Evolutionary conservation across 1,284 basidiomycete genomes (phyloP).

Genomic region (Pterulicium gracile): DNA sequence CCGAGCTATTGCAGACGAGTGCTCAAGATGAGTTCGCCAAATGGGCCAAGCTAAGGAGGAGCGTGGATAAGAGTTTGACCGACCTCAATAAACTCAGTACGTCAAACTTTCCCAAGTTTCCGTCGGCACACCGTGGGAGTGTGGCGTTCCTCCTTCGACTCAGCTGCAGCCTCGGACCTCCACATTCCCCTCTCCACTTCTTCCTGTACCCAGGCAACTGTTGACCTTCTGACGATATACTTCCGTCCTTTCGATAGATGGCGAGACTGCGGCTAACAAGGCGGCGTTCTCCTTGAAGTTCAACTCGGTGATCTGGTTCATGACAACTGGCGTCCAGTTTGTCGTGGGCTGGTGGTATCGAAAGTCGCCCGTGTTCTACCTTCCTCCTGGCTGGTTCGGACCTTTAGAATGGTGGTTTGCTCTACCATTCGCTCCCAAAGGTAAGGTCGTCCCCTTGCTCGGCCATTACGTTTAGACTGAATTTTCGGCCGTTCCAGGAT

Average conservation of each 20-base stretch:
- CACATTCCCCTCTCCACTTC: no score
- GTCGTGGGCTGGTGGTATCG: slow-evolving; percentile 84
- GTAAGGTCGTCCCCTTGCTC: slow-evolving; percentile 21
- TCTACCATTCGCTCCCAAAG: slow-evolving; percentile 73
- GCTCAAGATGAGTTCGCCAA: slow-evolving; percentile 98
- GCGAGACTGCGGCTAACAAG: slow-evolving; percentile 53
- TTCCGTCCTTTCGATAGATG: slow-evolving; percentile 38
- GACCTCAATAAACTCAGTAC: slow-evolving; percentile 91
- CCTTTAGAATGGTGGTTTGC: slow-evolving; percentile 76
- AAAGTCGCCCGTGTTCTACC: slow-evolving; percentile 80
- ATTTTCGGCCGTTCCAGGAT: slow-evolving; percentile 50
- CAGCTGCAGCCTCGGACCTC: not conserved
- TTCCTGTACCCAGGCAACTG: no score
- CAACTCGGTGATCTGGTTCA: slow-evolving; percentile 63
- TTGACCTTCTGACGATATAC: not conserved
- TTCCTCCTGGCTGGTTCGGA: slow-evolving; percentile 82
- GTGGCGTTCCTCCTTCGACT: not conserved
- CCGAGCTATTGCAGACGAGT: slow-evolving; percentile 82
- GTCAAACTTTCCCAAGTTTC: slow-evolving; percentile 22
- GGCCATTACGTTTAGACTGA: not conserved
- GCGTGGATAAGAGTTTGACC: slow-evolving; percentile 85
- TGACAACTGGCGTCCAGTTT: slow-evolving; percentile 80
- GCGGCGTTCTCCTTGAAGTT: slow-evolving; percentile 67
- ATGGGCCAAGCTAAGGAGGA: slow-evolving; percentile 91
- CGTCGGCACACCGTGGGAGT: slow-evolving; percentile 1